Percentiles rank a stretch among this genome's conserved stretches.
These are phyloP conservation scores for Termitomyces sp. DNA, from an alignment of 1,284 basidiomycete genomes.

Conservation along the genomic window DNA sequence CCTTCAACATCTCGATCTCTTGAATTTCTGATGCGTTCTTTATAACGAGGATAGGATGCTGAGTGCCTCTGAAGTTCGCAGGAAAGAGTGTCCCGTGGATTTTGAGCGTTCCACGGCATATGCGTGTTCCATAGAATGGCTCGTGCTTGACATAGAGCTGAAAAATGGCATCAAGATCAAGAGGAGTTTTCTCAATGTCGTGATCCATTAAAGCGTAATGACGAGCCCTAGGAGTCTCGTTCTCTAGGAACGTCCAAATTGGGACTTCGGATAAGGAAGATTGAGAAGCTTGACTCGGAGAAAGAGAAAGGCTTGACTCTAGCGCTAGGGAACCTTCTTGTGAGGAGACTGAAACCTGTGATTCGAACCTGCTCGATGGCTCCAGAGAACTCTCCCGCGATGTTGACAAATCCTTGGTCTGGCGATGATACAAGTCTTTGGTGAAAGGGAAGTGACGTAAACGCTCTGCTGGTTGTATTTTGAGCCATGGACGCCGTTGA, in stretches of 20 bases:
- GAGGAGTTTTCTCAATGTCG: neutral
- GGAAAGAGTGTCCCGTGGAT: neutral
- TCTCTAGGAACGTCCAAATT: neutral
- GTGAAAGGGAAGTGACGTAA: too few species aligned
- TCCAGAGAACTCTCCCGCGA: too few species aligned
- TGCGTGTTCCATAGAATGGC: neutral
- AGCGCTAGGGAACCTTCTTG: too few species aligned
- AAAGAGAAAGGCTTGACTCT: too few species aligned
- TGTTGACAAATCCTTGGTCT: too few species aligned
- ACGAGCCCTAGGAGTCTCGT: neutral
- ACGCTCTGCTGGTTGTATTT: neutral
- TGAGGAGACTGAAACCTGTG: too few species aligned
- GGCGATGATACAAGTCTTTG: too few species aligned
- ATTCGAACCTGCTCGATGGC: too few species aligned
- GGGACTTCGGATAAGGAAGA: neutral
- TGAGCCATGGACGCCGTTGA: too few species aligned
- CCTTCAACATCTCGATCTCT: neutral
- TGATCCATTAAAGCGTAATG: neutral
- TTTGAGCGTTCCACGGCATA: neutral
- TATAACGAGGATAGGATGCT: neutral
- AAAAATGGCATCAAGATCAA: neutral
- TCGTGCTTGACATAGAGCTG: neutral
- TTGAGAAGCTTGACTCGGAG: neutral
- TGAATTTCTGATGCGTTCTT: neutral
- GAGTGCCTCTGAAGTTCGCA: neutral